phyloP scores from a whole-genome alignment of 2,329 filamentous ascomycete genomes.

The Elsinoe perseae region DNA sequence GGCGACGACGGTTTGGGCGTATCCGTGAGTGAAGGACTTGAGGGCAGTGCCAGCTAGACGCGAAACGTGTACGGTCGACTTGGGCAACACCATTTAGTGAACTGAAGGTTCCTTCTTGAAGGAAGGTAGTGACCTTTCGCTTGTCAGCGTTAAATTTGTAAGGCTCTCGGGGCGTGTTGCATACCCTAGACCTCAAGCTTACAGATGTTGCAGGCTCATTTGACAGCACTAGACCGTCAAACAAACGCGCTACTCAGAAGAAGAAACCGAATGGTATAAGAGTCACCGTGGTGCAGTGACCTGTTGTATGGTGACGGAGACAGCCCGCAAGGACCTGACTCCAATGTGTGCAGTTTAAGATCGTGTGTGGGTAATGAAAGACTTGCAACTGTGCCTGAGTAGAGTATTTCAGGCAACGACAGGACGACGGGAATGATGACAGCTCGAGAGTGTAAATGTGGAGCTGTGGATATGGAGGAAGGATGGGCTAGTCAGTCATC shows the following conservation, averaged over 20 bases:
- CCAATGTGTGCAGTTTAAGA: neutral
- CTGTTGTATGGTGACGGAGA: neutral
- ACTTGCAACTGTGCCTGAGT: neutral
- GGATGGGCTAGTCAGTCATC: neutral
- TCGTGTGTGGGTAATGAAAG: neutral
- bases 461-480: slow-evolving; percentile 7
- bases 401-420: slow-evolving; percentile 13
- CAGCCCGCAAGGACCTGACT: slow-evolving; percentile 10
- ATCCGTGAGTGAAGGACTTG: slow-evolving; percentile 95
- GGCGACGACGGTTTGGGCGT: slow-evolving; percentile 94
- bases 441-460: slow-evolving; percentile 2
- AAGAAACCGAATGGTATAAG: neutral
- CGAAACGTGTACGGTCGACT: slow-evolving; percentile 74
- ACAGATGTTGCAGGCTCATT: slow-evolving; percentile 84
- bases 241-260: slow-evolving; percentile 65
- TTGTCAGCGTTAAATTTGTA: slow-evolving; percentile 19
- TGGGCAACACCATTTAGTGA: slow-evolving; percentile 78
- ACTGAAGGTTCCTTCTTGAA: slow-evolving; percentile 55
- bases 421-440: slow-evolving; percentile 6
- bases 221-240: slow-evolving; percentile 85
- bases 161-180: neutral
- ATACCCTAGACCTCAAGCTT: slow-evolving; percentile 20
- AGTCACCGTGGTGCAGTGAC: neutral
- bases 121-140: slow-evolving; percentile 40
- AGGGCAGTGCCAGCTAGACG: slow-evolving; percentile 60